Base-by-base conservation (phyloP, 768 basidiomycete genomes). In the Podaxis sp. region DNA sequence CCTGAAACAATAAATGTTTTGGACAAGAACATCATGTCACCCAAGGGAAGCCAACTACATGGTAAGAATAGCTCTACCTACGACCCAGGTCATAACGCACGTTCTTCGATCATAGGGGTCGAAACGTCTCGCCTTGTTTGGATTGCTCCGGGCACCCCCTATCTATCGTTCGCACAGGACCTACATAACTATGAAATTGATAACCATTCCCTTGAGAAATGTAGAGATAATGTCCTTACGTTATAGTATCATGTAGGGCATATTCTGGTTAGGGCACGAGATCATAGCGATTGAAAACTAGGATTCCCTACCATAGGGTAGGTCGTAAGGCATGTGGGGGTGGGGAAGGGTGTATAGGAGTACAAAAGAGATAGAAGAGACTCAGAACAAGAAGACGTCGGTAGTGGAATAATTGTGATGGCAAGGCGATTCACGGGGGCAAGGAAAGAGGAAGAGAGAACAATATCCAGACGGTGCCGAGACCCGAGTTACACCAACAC, bases 391-490 rank as follows among this genome's bases (percentile, higher is more conserved):
- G 50, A 53, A 35, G 50, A 53, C 59, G 27, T 14, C 2, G 21
- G 35, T 28, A 36, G 40, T 27, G 38, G 16, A 21, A 37, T 35
- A n/a, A 21, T 27, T 40, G 4, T n/a, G 50, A 52, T 11, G 13
- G 50, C 23, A 60, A 53, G 25, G 18, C 18, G 42, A 37, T 52
- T 53, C 50, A 44, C 5, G 46, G 35, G 27, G 14, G 14, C 14
- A 47, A 14, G n/a, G 16, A 36, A 27, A 32, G 47, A 25, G 35
- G 36, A 23, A 37, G 27, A 37, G 25, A 59, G 32, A 52, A 53
- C 16, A 57, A 14, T 59, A 53, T 60, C 59, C 59, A 53, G 40
- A 54, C 28, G 51, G 23, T 37, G 46, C 57, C 46, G 46, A 38
- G 36, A 32, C 59, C 40, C 27, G 51, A 53, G 28, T 53, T 18